Evolutionary conservation across 768 basidiomycete species (phyloP).

Genomic region (Dioszegia crocea): DNA sequence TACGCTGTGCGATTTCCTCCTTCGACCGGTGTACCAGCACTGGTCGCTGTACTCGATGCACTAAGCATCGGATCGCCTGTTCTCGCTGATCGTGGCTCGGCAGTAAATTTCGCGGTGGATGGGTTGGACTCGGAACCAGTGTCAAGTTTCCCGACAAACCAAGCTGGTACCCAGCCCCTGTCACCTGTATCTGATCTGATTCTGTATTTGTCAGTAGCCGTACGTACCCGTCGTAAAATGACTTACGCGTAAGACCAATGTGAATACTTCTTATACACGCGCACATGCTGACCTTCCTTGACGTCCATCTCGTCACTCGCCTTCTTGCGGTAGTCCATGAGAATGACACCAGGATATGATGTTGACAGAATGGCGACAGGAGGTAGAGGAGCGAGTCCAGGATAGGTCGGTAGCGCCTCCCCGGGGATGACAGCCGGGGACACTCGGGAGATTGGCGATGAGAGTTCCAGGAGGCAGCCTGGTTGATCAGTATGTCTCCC

Average conservation of each 20-base stretch:
- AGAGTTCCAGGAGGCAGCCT: slow-evolving; percentile 82
- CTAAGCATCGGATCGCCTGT: not conserved
- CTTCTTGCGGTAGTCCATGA: slow-evolving; percentile 95
- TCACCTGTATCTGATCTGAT: slow-evolving; percentile 91
- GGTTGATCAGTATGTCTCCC: not conserved
- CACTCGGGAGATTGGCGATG: slow-evolving; percentile 81
- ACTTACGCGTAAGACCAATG: slow-evolving; percentile 63
- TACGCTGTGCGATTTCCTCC: not conserved
- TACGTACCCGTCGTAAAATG: no score
- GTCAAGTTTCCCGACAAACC: slow-evolving; percentile 86
- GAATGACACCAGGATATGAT: slow-evolving; percentile 88
- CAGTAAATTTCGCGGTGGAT: slow-evolving; percentile 3
- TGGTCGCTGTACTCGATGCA: not conserved
- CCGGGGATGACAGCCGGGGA: slow-evolving; percentile 48
- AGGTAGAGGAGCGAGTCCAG: slow-evolving; percentile 61
- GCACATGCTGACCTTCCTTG: slow-evolving; percentile 76
- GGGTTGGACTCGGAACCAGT: slow-evolving; percentile 1
- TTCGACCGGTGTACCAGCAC: not conserved
- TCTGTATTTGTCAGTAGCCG: no score
- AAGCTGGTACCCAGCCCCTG: slow-evolving; percentile 96
- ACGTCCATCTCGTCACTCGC: slow-evolving; percentile 89
- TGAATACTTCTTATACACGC: slow-evolving; percentile 96
- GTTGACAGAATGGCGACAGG: slow-evolving; percentile 92
- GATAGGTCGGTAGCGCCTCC: slow-evolving; percentile 21
- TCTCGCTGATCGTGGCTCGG: slow-evolving; percentile 1